Conservation (phyloP, 257 asterid species). For the Rubia yunnanensis region DNA sequence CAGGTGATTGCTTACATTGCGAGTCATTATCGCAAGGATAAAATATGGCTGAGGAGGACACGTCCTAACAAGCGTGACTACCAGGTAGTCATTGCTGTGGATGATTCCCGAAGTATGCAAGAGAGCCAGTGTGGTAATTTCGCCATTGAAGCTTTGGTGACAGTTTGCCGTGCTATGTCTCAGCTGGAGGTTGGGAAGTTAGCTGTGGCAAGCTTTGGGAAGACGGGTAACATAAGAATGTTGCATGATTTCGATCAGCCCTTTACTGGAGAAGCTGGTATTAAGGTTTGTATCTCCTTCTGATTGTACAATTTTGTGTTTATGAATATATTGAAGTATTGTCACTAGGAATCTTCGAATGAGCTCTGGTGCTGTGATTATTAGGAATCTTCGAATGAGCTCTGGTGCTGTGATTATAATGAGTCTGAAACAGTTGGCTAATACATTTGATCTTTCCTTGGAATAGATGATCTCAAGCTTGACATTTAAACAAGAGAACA, state of each 20-base stretch:
- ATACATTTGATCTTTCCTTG: slow-evolving; percentile 1
- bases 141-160: slow-evolving; percentile 84
- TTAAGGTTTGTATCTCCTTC: slow-evolving; percentile 40
- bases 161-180: slow-evolving; percentile 97
- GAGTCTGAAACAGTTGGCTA: neutral
- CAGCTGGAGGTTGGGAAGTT: slow-evolving; percentile 83
- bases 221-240: slow-evolving; percentile 71
- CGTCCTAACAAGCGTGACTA: slow-evolving; percentile 87
- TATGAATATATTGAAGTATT: no score
- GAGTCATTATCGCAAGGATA: slow-evolving; percentile 84
- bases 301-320: neutral
- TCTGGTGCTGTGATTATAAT: neutral
- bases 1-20: slow-evolving; percentile 91
- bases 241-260: slow-evolving; percentile 85
- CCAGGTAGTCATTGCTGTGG: slow-evolving; percentile 92
- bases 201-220: slow-evolving; percentile 89
- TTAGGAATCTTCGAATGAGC: neutral
- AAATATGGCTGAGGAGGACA: slow-evolving; percentile 92
- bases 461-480: slow-evolving; percentile 82
- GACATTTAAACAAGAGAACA: slow-evolving; percentile 85
- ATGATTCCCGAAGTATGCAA: slow-evolving; percentile 90
- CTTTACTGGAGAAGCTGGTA: slow-evolving; percentile 84
- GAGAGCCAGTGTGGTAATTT: slow-evolving; percentile 70
- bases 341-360: neutral
- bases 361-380: neutral